Evolutionary conservation across 306 rosid species (phyloP).

Genomic region (Dalbergia cochinchinensis): DNA sequence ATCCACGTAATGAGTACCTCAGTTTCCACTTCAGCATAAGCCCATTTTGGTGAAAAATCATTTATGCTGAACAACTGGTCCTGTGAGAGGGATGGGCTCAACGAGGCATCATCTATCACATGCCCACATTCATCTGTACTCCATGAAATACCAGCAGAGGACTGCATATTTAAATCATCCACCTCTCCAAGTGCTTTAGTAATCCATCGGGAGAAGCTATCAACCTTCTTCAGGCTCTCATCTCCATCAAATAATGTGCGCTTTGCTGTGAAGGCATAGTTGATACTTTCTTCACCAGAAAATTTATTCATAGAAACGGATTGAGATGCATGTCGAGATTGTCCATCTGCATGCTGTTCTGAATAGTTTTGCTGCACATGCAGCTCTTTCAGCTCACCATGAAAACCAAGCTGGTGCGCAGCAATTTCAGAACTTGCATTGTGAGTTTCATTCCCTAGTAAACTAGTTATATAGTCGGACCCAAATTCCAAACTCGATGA

Average conservation of each 20-base stretch:
- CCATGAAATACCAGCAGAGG: slow-evolving; percentile 86
- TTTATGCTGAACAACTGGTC: slow-evolving; percentile 83
- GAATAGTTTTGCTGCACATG: slow-evolving; percentile 48
- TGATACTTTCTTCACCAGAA: slow-evolving; percentile 59
- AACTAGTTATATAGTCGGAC: slow-evolving; percentile 44
- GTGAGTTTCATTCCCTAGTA: slow-evolving; percentile 49
- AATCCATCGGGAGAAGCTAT: slow-evolving; percentile 91
- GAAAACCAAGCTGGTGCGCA: slow-evolving; percentile 46
- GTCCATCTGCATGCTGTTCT: slow-evolving; percentile 54
- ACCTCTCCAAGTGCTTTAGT: slow-evolving; percentile 80
- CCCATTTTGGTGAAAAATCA: slow-evolving; percentile 88
- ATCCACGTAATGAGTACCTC: slow-evolving; percentile 62
- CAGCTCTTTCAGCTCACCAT: slow-evolving; percentile 53
- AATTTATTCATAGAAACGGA: slow-evolving; percentile 53
- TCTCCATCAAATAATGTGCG: slow-evolving; percentile 67
- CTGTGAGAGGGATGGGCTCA: slow-evolving; percentile 91
- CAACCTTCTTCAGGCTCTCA: slow-evolving; percentile 90
- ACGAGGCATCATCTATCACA: slow-evolving; percentile 71
- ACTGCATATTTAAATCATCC: slow-evolving; percentile 77
- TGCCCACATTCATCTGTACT: slow-evolving; percentile 73
- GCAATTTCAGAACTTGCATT: slow-evolving; percentile 51
- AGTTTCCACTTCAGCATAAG: slow-evolving; percentile 63
- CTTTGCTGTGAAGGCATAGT: slow-evolving; percentile 61
- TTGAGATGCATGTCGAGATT: slow-evolving; percentile 42
- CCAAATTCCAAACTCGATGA: slow-evolving; percentile 59